A percentile compares a stretch with the other conserved stretches of the same genome.
Conservation (phyloP, 176 grass and related monocot species). For the Oryza nivara region DNA sequence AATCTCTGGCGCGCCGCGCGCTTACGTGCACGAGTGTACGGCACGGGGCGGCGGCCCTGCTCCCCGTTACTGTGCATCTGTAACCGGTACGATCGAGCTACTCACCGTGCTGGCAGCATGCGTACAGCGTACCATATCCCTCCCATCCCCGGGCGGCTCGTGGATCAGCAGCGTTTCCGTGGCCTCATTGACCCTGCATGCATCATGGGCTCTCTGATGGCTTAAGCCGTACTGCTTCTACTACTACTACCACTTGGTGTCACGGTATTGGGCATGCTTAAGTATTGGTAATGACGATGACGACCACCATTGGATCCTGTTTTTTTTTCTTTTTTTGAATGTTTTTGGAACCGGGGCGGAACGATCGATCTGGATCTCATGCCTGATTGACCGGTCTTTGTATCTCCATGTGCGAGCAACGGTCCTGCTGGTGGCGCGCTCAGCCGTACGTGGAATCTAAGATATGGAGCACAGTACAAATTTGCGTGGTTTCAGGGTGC, state of each 20-base stretch:
- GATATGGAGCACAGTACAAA: neutral
- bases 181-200: neutral
- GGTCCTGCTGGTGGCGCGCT: neutral
- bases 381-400: neutral
- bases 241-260: neutral
- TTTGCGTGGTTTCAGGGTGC: neutral
- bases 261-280: slow-evolving; percentile 8
- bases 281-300: neutral
- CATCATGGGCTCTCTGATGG: neutral
- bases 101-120: neutral
- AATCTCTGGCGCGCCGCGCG: neutral
- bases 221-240: neutral
- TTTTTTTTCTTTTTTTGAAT: slow-evolving; percentile 6
- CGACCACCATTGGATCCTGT: neutral
- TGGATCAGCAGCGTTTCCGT: neutral
- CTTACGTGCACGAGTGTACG: neutral
- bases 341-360: neutral
- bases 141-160: neutral
- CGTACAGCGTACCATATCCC: neutral
- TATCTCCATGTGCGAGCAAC: slow-evolving; percentile 22
- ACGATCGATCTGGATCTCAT: slow-evolving; percentile 5
- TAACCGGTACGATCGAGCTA: neutral
- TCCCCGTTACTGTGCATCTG: neutral
- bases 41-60: neutral
- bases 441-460: neutral